Evolutionary conservation across 1,139 yeast species (phyloP).

Genomic region (Suhomyces panamericanus): DNA sequence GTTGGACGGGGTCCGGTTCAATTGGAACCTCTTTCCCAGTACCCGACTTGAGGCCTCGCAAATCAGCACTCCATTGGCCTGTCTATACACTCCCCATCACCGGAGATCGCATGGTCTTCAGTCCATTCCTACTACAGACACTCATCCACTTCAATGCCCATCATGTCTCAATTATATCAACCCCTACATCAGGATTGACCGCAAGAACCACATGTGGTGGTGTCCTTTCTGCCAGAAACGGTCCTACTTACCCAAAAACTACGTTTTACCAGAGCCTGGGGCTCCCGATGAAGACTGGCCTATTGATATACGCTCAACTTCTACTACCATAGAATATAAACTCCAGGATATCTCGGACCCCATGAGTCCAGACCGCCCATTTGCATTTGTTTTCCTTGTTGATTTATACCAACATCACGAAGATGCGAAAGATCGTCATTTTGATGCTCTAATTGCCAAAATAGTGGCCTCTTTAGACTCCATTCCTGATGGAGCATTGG

Average conservation of each 20-base stretch:
- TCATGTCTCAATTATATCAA: constrained; percentile 33
- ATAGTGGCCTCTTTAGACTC: constrained; percentile 21
- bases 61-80: constrained; percentile 40
- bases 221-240: constrained; percentile 39
- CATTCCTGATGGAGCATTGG: constrained; percentile 24
- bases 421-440: constrained; percentile 21
- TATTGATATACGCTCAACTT: constrained; percentile 24
- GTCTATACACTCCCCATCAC: constrained; percentile 35
- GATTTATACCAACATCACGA: constrained; percentile 36
- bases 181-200: constrained; percentile 32
- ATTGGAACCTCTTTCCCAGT: constrained; percentile 56
- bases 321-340: constrained; percentile 29
- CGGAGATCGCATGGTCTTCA: constrained; percentile 6
- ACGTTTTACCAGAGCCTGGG: constrained; percentile 19
- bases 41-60: constrained; percentile 39
- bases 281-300: constrained; percentile 27
- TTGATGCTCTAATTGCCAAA: constrained; percentile 19
- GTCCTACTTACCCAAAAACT: constrained; percentile 24
- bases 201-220: constrained; percentile 39
- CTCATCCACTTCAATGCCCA: constrained; percentile 25
- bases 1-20: constrained; percentile 51
- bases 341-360: constrained; percentile 23
- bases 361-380: constrained; percentile 12
- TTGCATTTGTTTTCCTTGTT: constrained; percentile 26
- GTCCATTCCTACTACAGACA: constrained; percentile 4